A percentile compares a stretch with the other conserved stretches of the same genome.
Evolutionary conservation across 352 stramenopile species (phyloP).

Genomic region (Heterotrichella gracilis): DNA sequence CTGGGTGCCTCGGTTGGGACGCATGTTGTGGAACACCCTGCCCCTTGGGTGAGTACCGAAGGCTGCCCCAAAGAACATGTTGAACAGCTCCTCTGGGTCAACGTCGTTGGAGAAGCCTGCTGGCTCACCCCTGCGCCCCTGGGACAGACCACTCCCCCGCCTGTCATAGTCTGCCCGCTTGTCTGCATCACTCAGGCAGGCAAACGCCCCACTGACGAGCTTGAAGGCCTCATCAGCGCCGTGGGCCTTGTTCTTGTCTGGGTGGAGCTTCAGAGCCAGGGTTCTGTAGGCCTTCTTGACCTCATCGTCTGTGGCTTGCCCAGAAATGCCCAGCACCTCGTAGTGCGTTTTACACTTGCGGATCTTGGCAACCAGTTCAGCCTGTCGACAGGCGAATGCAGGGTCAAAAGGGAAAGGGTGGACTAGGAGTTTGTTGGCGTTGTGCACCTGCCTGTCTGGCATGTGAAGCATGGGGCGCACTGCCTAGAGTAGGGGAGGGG

Average conservation of each 20-base stretch:
- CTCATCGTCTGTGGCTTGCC: slow-evolving; percentile 36
- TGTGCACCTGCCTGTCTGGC: too few relatives aligned
- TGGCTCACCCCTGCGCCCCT: slow-evolving; percentile 22
- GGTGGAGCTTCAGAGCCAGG: slow-evolving; percentile 45
- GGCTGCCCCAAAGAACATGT: slow-evolving; percentile 42
- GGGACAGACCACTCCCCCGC: slow-evolving; percentile 27
- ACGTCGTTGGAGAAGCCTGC: slow-evolving; percentile 29
- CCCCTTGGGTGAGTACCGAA: slow-evolving; percentile 12
- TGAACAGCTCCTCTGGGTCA: slow-evolving; percentile 52
- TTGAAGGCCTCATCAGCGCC: slow-evolving; percentile 89
- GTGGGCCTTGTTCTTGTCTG: slow-evolving; percentile 69
- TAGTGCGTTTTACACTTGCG: slow-evolving; percentile 46
- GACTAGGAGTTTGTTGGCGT: too few relatives aligned
- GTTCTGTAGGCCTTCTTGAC: slow-evolving; percentile 59
- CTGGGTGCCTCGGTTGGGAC: slow-evolving; percentile 23
- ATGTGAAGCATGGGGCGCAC: too few relatives aligned
- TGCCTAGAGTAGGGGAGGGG: too few relatives aligned
- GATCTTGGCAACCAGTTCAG: slow-evolving; percentile 44
- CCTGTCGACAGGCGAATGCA: slow-evolving; percentile 34
- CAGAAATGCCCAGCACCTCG: slow-evolving; percentile 37
- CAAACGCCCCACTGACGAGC: slow-evolving; percentile 57
- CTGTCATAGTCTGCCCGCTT: slow-evolving; percentile 47
- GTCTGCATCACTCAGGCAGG: slow-evolving; percentile 42
- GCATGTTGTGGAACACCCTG: slow-evolving; percentile 27
- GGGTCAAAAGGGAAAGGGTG: too few relatives aligned